Evolutionary conservation across 305 asterid genomes (phyloP), one percentile per base, ranked within the genome.

Genomic region (Rubia balearica): DNA sequence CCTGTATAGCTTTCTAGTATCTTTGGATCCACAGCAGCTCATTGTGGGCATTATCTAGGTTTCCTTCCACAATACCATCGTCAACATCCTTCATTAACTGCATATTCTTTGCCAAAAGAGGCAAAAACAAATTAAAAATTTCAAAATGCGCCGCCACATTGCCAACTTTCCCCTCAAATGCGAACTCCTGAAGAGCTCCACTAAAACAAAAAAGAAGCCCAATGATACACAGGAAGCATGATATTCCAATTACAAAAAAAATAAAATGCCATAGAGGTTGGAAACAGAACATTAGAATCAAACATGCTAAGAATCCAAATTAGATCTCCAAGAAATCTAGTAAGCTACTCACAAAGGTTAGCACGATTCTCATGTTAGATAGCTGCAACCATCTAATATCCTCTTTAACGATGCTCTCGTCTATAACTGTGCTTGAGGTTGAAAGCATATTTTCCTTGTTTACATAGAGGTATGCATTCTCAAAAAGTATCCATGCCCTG

Each of bases 11-110:
- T 1, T 16, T 43, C 11, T 38, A 43, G 68, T 63, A 63, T 14
- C 68, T 38, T 11, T 63, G 68, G 49, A 63, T 63, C 68, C 24
- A 17, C 21, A 2, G 0, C 49, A 63, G 27, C 68, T 63, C 68
- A 40, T 16, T 8, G 14, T 12, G 27, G 13, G 38, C 27, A 9
- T n/a, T 3, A 36, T 11, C 17, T 3, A 62, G 4, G n/a, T 36
- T 13, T 61, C n/a, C 21, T 8, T 4, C 21, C 6, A 61, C 11
- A 62, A 59, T 6, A 33, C 66, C 43, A 4, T n/a, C 9, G 10
- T 13, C 65, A 24, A 19, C 41, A 61, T 30, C 43, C 40, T 59
- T 61, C 8, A 59, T 2, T 6, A 11, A 59, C 63, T 27, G 63
- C 63, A 59, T 38, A 59, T 59, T 59, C 63, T 9, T 11, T 5